Base-by-base conservation (phyloP, 768 basidiomycete species). In the Lenzites betulinus region DNA sequence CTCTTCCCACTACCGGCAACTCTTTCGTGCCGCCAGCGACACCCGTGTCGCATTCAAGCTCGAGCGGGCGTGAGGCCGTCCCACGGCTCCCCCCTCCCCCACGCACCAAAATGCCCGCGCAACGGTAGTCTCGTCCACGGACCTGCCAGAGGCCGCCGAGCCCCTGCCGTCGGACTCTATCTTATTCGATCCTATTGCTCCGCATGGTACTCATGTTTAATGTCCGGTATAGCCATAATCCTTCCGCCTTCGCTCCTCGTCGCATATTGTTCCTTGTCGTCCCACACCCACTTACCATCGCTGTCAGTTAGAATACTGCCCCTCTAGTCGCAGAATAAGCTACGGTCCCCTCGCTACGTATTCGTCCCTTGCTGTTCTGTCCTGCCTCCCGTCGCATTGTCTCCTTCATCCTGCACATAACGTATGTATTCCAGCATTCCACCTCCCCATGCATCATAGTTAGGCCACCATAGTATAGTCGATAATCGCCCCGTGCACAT, bases 1-100 rank as follows among this genome's bases (percentile, higher is more conserved):
- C n/a, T 74, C 75, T 46, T 65, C 84, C 43, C 90, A 90, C 70
- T 92, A 83, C 76, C 84, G 81, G 67, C 83, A 88, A 59, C 77
- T 93, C 49, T 85, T 86, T 69, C 83, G 82, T 68, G 90, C 91
- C 26, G 89, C 87, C 68, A 84, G 79, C 64, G 89, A 91, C 73
- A 85, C 83, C 46, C 79, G 83, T 64, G 82, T 84, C 15, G 83
- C 90, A 23, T 92, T 83, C 81, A 90, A 88, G 69, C 84, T 90
- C 63, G 87, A 91, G 70, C 79, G 86, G 69, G 71, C 60, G 5
- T 63, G 61, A 63, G 41, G 47, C 33, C 20, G 57, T 63, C 62
- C 52, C 62, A 59, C 62, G 62, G 26, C 39, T 26, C n/a, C 28
- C 41, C 23, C 50, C 26, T 35, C 42, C 58, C 22, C 43, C 50